Evolutionary conservation across 441 rosid species (phyloP).

Genomic region (Cnidoscolus chayamansa): DNA sequence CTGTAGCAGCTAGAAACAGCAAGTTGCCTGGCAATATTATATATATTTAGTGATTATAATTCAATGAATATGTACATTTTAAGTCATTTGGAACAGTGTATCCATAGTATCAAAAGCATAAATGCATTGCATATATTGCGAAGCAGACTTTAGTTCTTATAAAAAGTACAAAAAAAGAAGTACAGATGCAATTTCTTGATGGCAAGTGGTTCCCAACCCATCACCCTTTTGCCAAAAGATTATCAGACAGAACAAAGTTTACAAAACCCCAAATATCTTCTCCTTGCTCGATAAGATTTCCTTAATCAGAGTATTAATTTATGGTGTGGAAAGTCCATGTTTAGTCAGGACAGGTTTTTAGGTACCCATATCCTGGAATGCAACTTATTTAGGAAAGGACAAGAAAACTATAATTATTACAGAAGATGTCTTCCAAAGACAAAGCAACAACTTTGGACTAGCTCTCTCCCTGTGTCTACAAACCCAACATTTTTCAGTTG

Average conservation of each 20-base stretch:
- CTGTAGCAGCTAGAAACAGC: background rate
- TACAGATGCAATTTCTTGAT: slow-evolving; percentile 38
- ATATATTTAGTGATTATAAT: background rate
- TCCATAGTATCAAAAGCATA: slow-evolving; percentile 1
- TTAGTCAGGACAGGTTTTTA: too few species aligned
- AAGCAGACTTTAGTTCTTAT: background rate
- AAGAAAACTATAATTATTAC: background rate
- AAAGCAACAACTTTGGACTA: background rate
- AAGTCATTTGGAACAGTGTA: slow-evolving; percentile 10
- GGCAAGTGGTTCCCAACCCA: slow-evolving; percentile 47
- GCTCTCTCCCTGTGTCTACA: background rate
- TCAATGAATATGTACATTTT: slow-evolving; percentile 27
- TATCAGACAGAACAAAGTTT: slow-evolving; percentile 28
- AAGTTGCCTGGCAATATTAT: background rate
- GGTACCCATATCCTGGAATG: background rate
- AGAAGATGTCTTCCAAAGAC: background rate
- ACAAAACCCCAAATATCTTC: slow-evolving; percentile 52
- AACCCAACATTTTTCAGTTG: slow-evolving; percentile 3
- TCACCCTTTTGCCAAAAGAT: slow-evolving; percentile 27
- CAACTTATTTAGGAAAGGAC: slow-evolving; percentile 1
- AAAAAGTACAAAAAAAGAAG: background rate
- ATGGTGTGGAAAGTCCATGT: background rate
- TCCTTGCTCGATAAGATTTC: slow-evolving; percentile 62
- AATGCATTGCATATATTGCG: background rate
- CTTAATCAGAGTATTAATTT: slow-evolving; percentile 15